Conservation (phyloP, 805 yeast species). For the Kuraishia piskuri region DNA sequence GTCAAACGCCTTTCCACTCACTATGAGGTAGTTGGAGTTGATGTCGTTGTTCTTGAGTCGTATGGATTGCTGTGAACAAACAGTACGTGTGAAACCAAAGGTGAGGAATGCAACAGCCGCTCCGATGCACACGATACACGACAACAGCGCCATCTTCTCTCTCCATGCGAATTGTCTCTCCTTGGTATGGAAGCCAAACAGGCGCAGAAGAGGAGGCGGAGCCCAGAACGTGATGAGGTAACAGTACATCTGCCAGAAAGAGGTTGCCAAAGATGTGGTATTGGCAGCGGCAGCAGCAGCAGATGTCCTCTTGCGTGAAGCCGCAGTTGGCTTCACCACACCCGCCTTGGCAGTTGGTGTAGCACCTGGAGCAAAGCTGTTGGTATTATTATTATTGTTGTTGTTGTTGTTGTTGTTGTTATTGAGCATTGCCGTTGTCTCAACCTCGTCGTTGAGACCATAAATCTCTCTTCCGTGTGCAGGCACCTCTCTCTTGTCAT, state of each 20-base stretch:
- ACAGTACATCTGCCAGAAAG: constrained; percentile 78
- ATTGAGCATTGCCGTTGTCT: not conserved
- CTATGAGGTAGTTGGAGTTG: constrained; percentile 50
- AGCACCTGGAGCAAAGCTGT: not conserved
- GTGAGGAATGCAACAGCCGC: constrained; percentile 78
- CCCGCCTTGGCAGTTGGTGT: not conserved
- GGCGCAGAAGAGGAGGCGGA: constrained; percentile 59
- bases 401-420: not conserved
- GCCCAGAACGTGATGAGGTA: constrained; percentile 85
- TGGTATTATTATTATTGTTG: too few species aligned
- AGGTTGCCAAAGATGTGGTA: constrained; percentile 20
- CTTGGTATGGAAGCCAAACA: constrained; percentile 71
- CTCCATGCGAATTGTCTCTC: constrained; percentile 95
- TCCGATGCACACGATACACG: constrained; percentile 67
- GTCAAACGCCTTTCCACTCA: constrained; percentile 78
- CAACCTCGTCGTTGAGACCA: constrained; percentile 55
- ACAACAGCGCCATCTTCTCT: constrained; percentile 81
- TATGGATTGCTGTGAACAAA: constrained; percentile 42
- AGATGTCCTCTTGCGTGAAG: constrained; percentile 1
- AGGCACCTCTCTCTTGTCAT: constrained; percentile 1
- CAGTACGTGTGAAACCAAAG: constrained; percentile 82
- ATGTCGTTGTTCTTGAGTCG: constrained; percentile 59
- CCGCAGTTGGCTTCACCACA: not conserved
- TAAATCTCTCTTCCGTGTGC: constrained; percentile 39
- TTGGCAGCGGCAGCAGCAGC: constrained; percentile 7